Base-by-base conservation (phyloP, 805 yeast species). In the Yarrowia sp. region DNA sequence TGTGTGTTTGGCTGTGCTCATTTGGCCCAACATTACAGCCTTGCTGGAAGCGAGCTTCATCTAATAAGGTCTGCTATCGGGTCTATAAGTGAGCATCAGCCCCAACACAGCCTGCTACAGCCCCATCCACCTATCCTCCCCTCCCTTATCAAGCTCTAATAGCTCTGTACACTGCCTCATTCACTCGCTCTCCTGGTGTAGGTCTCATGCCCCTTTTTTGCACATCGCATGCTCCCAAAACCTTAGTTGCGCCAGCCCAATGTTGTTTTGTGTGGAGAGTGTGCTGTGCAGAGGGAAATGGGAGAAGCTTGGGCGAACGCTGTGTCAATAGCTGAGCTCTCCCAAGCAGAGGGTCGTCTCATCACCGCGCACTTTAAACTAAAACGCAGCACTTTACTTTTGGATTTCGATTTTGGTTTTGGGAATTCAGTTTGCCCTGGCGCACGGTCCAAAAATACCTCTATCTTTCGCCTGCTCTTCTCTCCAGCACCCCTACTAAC, bases 181-280 rank as follows among this genome's bases (percentile, higher is more conserved):
- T 53, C 45, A 49, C 14, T n/a, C 22, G 40, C 40, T 32, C 53
- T 49, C 53, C 45, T 53, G 43, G 59, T 35, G 59, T 19, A 35
- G 59, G 59, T 53, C 59, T 53, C 36, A 38, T 53, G 59, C 59
- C 59, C 59, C 59, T 53, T 53, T 53, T 53, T 53, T 53, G 59
- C 59, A 53, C 59, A 53, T 53, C 59, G 59, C 59, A 53, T 53
- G 59, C 45, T 53, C 59, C 59, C 59, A 40, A 48, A 53, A 53
- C 59, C 59, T 53, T 53, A 45, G 38, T 36, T 35, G 10, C 45
- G 53, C 55, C 59, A 53, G 59, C 59, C 59, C 32, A 26, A 49
- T 49, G 53, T 49, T 49, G 53, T 38, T 26, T 26, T 9, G 40
- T 38, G 40, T 49, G 22, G 32, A 32, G 53, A 32, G 53, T 32